Conservation (phyloP, 2,329 filamentous ascomycete genomes). For the Fusarium clavum region DNA sequence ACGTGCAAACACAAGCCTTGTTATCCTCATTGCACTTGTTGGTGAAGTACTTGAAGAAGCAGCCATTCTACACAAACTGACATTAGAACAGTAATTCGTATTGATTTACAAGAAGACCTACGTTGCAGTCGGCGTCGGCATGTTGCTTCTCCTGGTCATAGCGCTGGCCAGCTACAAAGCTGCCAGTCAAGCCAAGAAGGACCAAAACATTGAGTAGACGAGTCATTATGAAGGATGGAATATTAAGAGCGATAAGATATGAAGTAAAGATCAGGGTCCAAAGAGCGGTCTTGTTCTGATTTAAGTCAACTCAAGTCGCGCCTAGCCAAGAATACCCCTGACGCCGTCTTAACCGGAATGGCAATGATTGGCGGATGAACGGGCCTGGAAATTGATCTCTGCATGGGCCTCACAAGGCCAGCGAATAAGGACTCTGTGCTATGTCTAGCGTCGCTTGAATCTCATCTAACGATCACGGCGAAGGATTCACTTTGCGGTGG, state of each 20-base stretch:
- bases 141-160: conserved; percentile 11
- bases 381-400: conserved; percentile 1
- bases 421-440: background rate
- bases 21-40: conserved; percentile 17
- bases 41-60: conserved; percentile 13
- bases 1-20: conserved; percentile 1
- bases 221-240: background rate
- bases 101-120: fast-evolving
- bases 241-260: background rate
- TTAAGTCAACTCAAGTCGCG: background rate
- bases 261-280: background rate
- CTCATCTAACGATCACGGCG: background rate
- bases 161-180: conserved; percentile 3
- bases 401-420: background rate
- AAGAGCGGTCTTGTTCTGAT: background rate
- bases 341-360: background rate
- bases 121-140: background rate
- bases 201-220: background rate
- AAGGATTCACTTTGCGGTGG: background rate
- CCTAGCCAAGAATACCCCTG: background rate
- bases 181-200: background rate
- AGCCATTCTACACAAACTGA: background rate
- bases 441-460: background rate
- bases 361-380: background rate
- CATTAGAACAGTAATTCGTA: fast-evolving